Base-by-base conservation (phyloP, 225 moss, liverwort and hornwort genomes). In the Sphagnum contortum region DNA sequence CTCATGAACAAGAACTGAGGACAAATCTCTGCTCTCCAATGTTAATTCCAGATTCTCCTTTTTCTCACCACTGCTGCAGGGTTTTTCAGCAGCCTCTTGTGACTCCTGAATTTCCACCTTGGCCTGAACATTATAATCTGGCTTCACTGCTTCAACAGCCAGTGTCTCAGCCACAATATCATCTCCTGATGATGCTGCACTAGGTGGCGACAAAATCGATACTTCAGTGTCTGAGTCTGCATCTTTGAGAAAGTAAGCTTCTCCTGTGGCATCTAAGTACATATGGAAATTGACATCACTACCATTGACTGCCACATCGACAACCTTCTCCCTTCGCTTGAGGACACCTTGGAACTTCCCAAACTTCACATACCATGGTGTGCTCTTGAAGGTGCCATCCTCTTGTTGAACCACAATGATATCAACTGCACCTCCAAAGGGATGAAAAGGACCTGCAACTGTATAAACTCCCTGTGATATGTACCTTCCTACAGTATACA, bases 321-420 rank as follows among this genome's bases (percentile, higher is more conserved):
- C 87, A 47, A 71, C 71, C 73, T 83, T 83, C 65, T 87, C 78
- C 46, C 74, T 73, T 11, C 80, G 73, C 69, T 83, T 87, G 12
- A 87, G 83, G 54, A 87, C 80, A 5, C 87, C 87, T 61, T 87
- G 87, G 48, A 87, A 87, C 75, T 87, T 87, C 47, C 87, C 87
- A 44, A 87, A 87, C 69, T 83, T 87, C 64, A 87, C 87, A 65
- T 87, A 83, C 87, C 87, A 87, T 2, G 87, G 87, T 9, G 87
- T 77, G 77, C 71, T 87, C 69, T 83, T 87, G 65, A 78, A 87
- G 50, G 83, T 83, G 61, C 87, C 87, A 80, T 87, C 87, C 70
- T 80, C 77, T 71, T 87, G 87, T 62, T 87, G 50, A 48, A 87
- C 87, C 55, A 87, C 87, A 55, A 87, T 80, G 9, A 87, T 87